Percentiles rank a stretch among this genome's conserved stretches.
These are phyloP conservation scores for Aspergillus sclerotialis DNA, from an alignment of 2,329 filamentous ascomycete genomes.

Conservation along the genomic window DNA sequence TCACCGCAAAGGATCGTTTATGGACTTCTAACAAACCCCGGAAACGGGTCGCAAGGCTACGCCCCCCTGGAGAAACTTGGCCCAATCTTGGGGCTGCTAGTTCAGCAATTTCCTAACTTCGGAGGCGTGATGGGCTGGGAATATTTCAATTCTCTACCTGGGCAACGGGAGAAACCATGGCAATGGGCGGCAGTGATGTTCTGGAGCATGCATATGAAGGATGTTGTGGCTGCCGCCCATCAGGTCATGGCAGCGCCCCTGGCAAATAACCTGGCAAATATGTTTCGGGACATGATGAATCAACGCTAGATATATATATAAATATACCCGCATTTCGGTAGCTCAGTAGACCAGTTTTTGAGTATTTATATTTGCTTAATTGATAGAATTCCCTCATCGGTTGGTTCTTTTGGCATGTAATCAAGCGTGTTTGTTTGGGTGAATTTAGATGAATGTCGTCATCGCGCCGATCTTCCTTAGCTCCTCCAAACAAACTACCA, in stretches of 20 bases:
- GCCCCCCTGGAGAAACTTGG: slow-evolving; percentile 54
- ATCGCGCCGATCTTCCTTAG: slow-evolving; percentile 1
- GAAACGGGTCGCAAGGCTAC: slow-evolving; percentile 60
- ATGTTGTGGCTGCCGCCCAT: slow-evolving; percentile 26
- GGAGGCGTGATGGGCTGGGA: slow-evolving; percentile 95
- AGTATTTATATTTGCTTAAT: no score
- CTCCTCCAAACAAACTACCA: neutral
- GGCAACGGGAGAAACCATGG: slow-evolving; percentile 58
- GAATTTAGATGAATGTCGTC: slow-evolving; percentile 4
- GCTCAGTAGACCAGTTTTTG: no score
- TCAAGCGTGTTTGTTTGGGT: slow-evolving; percentile 1
- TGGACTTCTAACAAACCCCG: slow-evolving; percentile 71
- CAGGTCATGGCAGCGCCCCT: slow-evolving; percentile 21
- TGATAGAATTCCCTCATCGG: no score
- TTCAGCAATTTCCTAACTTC: slow-evolving; percentile 59
- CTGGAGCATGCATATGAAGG: slow-evolving; percentile 37
- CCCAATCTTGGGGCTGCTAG: slow-evolving; percentile 51
- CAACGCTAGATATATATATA: slow-evolving; percentile 8
- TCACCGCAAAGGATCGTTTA: slow-evolving; percentile 66
- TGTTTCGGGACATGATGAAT: slow-evolving; percentile 24
- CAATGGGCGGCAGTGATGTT: slow-evolving; percentile 70
- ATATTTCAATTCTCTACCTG: slow-evolving; percentile 76
- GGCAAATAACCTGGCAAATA: slow-evolving; percentile 23
- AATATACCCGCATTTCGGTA: no score
- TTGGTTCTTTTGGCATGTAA: neutral